Conservation (phyloP, 345 rosid genomes). For the Salix viminalis region DNA sequence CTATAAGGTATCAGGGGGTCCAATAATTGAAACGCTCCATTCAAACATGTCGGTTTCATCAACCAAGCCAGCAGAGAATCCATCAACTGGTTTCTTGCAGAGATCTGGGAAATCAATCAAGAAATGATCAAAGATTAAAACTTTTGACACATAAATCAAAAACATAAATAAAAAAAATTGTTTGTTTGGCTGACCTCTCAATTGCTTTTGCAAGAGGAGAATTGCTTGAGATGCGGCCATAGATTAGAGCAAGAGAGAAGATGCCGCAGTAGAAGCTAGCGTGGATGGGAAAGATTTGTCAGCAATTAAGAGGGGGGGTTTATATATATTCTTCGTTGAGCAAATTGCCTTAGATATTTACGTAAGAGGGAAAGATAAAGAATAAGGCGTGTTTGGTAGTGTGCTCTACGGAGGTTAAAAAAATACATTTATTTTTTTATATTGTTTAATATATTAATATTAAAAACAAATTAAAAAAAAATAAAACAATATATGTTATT, state of each 20-base stretch:
- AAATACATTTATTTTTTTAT: no score
- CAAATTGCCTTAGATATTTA: neutral
- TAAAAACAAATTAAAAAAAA: no score
- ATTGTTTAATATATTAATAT: no score
- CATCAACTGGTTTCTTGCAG: conserved; percentile 83
- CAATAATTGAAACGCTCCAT: conserved; percentile 83
- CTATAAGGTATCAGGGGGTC: conserved; percentile 88
- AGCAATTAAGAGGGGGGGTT: conserved; percentile 5
- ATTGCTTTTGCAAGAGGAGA: conserved; percentile 81
- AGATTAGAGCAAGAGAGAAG: neutral
- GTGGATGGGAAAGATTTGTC: conserved; percentile 15
- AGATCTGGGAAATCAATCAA: conserved; percentile 53
- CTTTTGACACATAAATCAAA: neutral
- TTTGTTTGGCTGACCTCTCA: conserved; percentile 41
- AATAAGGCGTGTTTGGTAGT: no score
- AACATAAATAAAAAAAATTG: neutral
- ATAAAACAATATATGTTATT: no score
- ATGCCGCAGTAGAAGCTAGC: conserved; percentile 8
- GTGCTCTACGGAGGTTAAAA: no score
- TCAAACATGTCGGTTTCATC: conserved; percentile 69
- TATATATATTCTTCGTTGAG: neutral
- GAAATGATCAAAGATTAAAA: neutral
- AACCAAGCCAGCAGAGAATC: conserved; percentile 88
- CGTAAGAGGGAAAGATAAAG: neutral
- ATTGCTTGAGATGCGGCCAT: conserved; percentile 47